Conservation (phyloP, 371 early-diverging fungal genomes). For the Zopfochytrium polystomum region DNA sequence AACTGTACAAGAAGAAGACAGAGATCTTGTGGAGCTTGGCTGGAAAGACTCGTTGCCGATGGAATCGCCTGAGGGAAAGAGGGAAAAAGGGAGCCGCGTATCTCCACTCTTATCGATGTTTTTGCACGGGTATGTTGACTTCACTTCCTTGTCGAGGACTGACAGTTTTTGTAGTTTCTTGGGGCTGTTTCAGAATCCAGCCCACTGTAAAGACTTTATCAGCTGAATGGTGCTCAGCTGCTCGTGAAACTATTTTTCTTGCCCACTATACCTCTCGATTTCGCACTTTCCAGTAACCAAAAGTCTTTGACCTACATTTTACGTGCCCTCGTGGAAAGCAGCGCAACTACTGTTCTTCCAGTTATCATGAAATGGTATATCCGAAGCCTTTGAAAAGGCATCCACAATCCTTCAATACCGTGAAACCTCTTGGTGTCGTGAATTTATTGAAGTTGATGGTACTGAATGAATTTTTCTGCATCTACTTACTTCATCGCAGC, state of each 20-base stretch:
- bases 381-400: slow-evolving; percentile 45
- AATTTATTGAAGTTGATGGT: slow-evolving; percentile 55
- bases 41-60: no score
- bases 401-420: slow-evolving; percentile 33
- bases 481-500: no score
- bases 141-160: no score
- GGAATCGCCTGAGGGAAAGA: slow-evolving; percentile 50
- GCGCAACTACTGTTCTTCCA: slow-evolving; percentile 52
- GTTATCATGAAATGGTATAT: slow-evolving; percentile 48
- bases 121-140: slow-evolving; percentile 50
- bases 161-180: slow-evolving; percentile 76
- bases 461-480: no score
- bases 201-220: slow-evolving; percentile 72
- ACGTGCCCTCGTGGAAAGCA: slow-evolving; percentile 66
- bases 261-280: slow-evolving; percentile 74
- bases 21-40: no score
- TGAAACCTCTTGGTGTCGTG: slow-evolving; percentile 34
- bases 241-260: slow-evolving; percentile 63
- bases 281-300: slow-evolving; percentile 60
- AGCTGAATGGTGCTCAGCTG: slow-evolving; percentile 64
- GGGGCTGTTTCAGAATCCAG: slow-evolving; percentile 77
- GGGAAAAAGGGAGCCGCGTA: slow-evolving; percentile 54
- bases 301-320: slow-evolving; percentile 71
- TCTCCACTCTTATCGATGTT: slow-evolving; percentile 52
- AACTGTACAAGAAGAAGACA: slow-evolving; percentile 21